A percentile compares a stretch with the other conserved stretches of the same genome.
phyloP scores from a whole-genome alignment of 2,329 filamentous ascomycete genomes.

The Cladosporium colombiae region DNA sequence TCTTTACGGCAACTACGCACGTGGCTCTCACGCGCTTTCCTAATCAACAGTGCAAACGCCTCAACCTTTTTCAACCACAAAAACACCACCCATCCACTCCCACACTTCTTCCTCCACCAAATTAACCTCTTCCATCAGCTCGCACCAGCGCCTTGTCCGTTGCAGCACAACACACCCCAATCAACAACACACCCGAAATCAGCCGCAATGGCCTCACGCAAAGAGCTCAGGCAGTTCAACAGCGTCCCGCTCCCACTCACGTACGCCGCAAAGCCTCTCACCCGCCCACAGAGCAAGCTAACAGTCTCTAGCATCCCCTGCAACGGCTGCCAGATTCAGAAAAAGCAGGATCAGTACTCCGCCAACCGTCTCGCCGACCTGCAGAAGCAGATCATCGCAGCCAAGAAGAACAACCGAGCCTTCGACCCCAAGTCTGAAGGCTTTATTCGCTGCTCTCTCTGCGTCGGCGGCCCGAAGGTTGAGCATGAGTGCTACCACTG shows the following conservation, averaged over 20 bases:
- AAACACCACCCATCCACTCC: background rate
- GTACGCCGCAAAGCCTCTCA: conserved; percentile 1
- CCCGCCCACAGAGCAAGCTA: conserved; percentile 4
- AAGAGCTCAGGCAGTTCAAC: background rate
- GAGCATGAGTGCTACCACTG: conserved; percentile 30
- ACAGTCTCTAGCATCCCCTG: conserved; percentile 25
- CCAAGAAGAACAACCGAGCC: background rate
- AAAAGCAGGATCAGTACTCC: conserved; percentile 20
- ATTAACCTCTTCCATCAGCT: background rate
- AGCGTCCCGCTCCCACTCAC: background rate
- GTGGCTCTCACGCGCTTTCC: conserved; percentile 1
- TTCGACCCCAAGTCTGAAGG: conserved; percentile 20
- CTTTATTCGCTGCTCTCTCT: conserved; percentile 28
- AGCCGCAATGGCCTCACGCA: conserved; percentile 8
- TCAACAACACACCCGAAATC: background rate
- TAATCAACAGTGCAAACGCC: background rate
- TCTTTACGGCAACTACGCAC: background rate
- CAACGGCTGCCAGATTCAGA: conserved; percentile 22
- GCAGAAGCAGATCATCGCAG: conserved; percentile 15
- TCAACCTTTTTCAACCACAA: background rate
- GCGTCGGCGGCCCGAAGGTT: conserved; percentile 23
- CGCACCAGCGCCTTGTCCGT: background rate
- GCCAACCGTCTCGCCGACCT: conserved; percentile 23
- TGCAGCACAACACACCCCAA: background rate
- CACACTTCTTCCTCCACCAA: background rate